These are phyloP conservation scores for Colletotrichum tropicicola DNA, from an alignment of 2,329 filamentous ascomycete species.

Conservation along the genomic window DNA sequence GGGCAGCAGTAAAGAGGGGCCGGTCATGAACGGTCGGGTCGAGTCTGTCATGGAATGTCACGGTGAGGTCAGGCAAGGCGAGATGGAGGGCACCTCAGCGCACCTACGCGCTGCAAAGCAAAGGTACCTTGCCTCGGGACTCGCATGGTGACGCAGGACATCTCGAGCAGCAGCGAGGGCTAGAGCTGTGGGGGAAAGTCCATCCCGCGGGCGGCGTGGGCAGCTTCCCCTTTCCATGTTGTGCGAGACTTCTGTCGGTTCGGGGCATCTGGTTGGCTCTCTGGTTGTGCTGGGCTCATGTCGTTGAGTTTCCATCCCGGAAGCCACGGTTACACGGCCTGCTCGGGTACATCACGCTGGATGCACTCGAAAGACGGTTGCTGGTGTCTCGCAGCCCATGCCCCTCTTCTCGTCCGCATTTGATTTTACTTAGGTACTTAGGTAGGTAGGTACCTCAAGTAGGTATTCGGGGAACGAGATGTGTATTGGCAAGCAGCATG, in stretches of 20 bases:
- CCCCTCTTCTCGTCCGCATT: too few species aligned
- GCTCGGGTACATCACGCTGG: background rate
- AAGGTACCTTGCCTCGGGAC: background rate
- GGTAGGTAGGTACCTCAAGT: too few species aligned
- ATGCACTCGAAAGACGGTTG: too few species aligned
- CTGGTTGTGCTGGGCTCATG: background rate
- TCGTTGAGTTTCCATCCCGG: background rate
- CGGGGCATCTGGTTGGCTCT: background rate
- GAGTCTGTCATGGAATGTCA: background rate
- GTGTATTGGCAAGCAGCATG: too few species aligned
- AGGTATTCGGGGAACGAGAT: too few species aligned
- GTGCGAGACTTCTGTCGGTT: background rate
- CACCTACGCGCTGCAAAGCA: background rate
- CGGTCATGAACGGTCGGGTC: slow-evolving; percentile 1
- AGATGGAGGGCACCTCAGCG: background rate
- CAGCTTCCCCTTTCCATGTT: background rate
- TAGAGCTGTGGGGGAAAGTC: background rate
- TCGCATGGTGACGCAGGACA: background rate
- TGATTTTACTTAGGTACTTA: too few species aligned
- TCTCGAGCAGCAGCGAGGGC: background rate
- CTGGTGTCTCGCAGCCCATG: too few species aligned
- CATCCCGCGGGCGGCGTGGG: background rate
- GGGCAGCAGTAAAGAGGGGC: slow-evolving; percentile 18
- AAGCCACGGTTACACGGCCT: slow-evolving; percentile 2
- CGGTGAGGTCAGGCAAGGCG: background rate